Evolutionary conservation across 139 green algal genomes (phyloP).

Genomic region (Chlorella sorokiniana): DNA sequence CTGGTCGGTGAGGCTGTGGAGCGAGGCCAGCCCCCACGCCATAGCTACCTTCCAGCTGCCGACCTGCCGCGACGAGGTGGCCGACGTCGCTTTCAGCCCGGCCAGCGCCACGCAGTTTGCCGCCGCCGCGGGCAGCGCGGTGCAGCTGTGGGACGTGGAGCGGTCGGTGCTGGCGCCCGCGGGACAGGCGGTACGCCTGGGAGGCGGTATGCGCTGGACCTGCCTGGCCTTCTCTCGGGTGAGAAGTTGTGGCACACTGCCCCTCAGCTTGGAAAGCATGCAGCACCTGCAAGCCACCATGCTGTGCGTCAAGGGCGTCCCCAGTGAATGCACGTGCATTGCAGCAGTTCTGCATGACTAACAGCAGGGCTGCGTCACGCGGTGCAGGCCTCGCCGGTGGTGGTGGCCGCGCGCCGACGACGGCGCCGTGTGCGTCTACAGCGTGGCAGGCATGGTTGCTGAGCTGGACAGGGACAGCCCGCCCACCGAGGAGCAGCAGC

Average conservation of each 20-base stretch:
- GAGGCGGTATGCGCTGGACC: constrained; percentile 51
- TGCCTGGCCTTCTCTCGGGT: constrained; percentile 63
- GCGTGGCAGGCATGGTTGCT: constrained; percentile 31
- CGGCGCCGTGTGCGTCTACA: constrained; percentile 61
- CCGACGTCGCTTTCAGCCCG: constrained; percentile 84
- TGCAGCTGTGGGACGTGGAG: constrained; percentile 85
- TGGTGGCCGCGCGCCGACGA: constrained; percentile 67
- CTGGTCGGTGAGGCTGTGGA: constrained; percentile 85
- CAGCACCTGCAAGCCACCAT: no score
- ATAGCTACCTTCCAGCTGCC: constrained; percentile 74
- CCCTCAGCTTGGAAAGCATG: background rate
- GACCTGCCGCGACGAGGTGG: constrained; percentile 57
- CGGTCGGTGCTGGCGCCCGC: constrained; percentile 73
- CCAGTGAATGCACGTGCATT: no score
- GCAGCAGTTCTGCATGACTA: no score
- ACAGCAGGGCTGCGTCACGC: no score
- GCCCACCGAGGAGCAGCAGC: background rate
- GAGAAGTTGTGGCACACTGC: background rate
- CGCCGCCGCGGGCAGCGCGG: constrained; percentile 61
- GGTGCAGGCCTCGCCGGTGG: constrained; percentile 51
- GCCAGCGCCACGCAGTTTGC: constrained; percentile 82
- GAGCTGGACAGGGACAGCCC: background rate
- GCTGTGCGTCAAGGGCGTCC: no score
- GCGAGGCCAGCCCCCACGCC: constrained; percentile 48
- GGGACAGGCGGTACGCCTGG: background rate